phyloP scores from a whole-genome alignment of 176 grass and related monocot genomes.

The Zoysia pacifica region DNA sequence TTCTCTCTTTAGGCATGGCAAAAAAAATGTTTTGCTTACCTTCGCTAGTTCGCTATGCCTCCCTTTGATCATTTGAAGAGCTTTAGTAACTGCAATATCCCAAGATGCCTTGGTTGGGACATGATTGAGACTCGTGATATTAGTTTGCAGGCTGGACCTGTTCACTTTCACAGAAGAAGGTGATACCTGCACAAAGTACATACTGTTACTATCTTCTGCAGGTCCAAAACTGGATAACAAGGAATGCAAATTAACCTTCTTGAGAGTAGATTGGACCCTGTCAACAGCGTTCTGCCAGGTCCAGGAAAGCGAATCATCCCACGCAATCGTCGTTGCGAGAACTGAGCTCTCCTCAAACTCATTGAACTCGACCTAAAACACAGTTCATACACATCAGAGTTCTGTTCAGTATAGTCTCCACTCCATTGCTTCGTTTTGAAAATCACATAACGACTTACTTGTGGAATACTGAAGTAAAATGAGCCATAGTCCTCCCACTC shows the following conservation, averaged over 20 bases:
- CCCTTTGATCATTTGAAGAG: conserved; percentile 85
- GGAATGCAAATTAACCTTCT: conserved; percentile 39
- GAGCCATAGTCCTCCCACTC: conserved; percentile 92
- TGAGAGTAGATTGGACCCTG: conserved; percentile 60
- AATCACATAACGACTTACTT: conserved; percentile 44
- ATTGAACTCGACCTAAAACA: conserved; percentile 77
- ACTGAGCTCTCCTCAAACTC: conserved; percentile 79
- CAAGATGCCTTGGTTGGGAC: conserved; percentile 79
- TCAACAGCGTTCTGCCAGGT: conserved; percentile 64
- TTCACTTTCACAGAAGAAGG: conserved; percentile 51
- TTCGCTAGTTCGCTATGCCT: conserved; percentile 70
- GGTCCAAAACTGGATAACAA: neutral
- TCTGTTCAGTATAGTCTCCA: neutral
- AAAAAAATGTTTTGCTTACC: conserved; percentile 35
- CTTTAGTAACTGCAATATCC: conserved; percentile 82
- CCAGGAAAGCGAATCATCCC: conserved; percentile 77
- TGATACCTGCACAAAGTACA: conserved; percentile 65
- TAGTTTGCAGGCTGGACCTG: conserved; percentile 49
- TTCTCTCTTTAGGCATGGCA: neutral
- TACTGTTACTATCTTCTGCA: neutral
- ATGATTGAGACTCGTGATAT: conserved; percentile 71
- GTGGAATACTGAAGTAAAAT: conserved; percentile 88
- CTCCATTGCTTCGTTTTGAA: neutral
- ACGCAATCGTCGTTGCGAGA: conserved; percentile 71
- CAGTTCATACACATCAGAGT: conserved; percentile 19